Conservation (phyloP, 768 basidiomycete species). For the Termitomyces sp. region DNA sequence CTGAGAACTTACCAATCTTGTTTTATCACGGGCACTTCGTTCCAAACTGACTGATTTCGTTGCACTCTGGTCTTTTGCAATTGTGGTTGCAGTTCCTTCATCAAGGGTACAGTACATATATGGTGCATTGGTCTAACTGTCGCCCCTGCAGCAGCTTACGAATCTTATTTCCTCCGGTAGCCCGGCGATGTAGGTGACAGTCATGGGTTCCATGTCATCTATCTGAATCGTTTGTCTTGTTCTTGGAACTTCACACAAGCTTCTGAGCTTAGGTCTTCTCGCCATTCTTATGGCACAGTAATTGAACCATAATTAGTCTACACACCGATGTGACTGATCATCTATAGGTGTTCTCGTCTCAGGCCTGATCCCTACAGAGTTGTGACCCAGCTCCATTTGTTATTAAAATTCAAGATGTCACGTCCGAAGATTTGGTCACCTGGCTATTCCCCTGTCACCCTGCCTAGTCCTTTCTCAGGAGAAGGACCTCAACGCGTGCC, state of each 20-base stretch:
- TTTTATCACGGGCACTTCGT: background rate
- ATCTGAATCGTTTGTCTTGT: background rate
- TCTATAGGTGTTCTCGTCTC: background rate
- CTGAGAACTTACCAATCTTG: background rate
- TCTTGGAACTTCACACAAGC: background rate
- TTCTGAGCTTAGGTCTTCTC: background rate
- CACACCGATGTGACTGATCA: background rate
- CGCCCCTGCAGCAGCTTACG: background rate
- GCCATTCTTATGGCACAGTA: background rate
- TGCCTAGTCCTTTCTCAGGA: slow-evolving; percentile 8
- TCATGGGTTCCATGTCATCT: background rate
- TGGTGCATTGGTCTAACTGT: background rate
- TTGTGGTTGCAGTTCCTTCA: background rate
- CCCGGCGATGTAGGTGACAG: background rate
- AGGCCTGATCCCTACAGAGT: background rate
- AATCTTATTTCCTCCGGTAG: background rate
- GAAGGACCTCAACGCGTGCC: slow-evolving; percentile 12
- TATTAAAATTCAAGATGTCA: background rate
- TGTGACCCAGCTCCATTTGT: slow-evolving; percentile 2
- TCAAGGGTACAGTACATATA: background rate
- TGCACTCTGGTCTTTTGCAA: background rate
- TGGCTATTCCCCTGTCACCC: background rate
- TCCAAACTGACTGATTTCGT: background rate
- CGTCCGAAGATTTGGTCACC: slow-evolving; percentile 6
- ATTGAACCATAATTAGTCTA: background rate